Evolutionary conservation across 2,329 filamentous ascomycete species (phyloP), one percentile per base, ranked within the genome.

Genomic region (Akanthomyces dipterigenus): DNA sequence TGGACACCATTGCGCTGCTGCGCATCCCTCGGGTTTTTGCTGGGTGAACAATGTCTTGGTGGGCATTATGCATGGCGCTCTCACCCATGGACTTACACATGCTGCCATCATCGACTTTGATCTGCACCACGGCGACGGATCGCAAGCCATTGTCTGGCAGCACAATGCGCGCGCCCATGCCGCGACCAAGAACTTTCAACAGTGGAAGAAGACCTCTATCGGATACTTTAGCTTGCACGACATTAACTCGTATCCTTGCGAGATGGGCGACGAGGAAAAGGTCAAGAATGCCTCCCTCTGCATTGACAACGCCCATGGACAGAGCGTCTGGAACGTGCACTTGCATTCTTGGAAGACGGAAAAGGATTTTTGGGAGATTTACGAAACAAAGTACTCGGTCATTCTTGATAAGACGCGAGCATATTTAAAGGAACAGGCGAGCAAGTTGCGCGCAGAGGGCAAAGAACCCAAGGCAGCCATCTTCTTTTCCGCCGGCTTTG

Each of bases 11-110:
- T 99, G 95, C 75, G 96, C 93, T 2, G 86, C 91, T 4, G 85
- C 89, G 55, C 88, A 89, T 68, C 95, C 95, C 0, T 97, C 93
- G 2, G 95, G 95, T 0, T 99, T 99, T 71, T 99, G 95, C 77
- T 99, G 95, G 93, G 78, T 99, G 55, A 99, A 99, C 74, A 99
- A 99, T 71, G 92, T 99, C 0, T 93, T 98, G 70, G 91, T 99
- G 24, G 95, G 93, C 0, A 96, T 99, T 65, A 90, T 96, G 73
- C 90, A 99, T 72, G 93, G 88, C 12, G 88, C 91, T 22, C 85
- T 93, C 64, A 84, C 83, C 43, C 89, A 99, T 70, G 92, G 89
- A 0, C 77, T 98, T 31, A 98, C 93, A 0, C 95, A 99, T 72
- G 93, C 93, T 0, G 95, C 91, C 12, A 98, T 96, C 64, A 86